These are phyloP conservation scores for Thermochaetoides thermophila DNA, from an alignment of 495 filamentous ascomycete species.

Conservation along the genomic window DNA sequence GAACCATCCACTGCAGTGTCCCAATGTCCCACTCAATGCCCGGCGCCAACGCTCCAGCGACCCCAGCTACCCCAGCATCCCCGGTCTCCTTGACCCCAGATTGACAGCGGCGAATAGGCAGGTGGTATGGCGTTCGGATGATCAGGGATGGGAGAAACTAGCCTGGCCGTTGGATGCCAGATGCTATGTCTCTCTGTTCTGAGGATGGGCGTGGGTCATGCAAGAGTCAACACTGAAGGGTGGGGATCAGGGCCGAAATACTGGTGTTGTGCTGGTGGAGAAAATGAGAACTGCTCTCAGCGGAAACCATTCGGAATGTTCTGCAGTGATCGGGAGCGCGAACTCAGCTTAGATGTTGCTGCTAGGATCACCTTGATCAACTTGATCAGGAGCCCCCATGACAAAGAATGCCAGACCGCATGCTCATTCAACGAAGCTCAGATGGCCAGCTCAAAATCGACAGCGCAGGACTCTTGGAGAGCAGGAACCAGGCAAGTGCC, in stretches of 20 bases:
- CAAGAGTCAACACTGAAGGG: constrained; percentile 18
- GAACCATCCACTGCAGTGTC: no score
- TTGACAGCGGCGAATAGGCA: constrained; percentile 2
- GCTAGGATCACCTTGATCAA: no score
- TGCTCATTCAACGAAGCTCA: no score
- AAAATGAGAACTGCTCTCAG: background rate
- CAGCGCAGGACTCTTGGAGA: background rate
- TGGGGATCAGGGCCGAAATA: constrained; percentile 9
- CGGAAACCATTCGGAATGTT: background rate
- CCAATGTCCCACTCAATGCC: no score
- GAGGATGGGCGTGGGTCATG: constrained; percentile 11
- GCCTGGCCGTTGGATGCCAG: constrained; percentile 22
- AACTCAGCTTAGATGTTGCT: no score
- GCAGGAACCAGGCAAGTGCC: background rate
- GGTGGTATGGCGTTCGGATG: constrained; percentile 7
- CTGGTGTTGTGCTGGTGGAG: constrained; percentile 10
- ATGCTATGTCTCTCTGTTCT: constrained; percentile 17
- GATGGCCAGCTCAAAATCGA: background rate
- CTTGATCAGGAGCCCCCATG: no score
- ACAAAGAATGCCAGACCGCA: no score
- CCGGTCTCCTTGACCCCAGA: background rate
- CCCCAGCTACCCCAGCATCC: background rate
- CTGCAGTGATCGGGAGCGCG: no score
- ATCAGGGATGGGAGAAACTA: constrained; percentile 10
- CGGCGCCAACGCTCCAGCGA: no score